These are phyloP conservation scores for Cryptomeria japonica DNA, from an alignment of 75 land plant genomes.

Conservation along the genomic window DNA sequence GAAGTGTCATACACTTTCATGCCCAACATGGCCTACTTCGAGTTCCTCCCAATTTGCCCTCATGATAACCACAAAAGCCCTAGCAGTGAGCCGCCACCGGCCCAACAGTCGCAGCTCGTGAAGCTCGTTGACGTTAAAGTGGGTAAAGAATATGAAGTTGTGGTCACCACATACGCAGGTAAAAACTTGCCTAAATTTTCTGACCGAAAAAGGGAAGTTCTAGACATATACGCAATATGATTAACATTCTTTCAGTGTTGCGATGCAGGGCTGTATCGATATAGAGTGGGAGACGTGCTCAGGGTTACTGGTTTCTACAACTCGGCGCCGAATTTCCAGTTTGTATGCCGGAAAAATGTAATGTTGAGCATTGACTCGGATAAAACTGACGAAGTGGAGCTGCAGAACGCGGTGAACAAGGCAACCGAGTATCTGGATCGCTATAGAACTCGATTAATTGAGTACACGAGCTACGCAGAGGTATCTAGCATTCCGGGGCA, in stretches of 20 bases:
- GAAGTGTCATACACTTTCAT: too few relatives aligned
- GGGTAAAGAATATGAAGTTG: too few relatives aligned
- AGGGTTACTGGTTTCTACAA: conserved; percentile 68
- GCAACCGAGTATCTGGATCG: conserved; percentile 24
- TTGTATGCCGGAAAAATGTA: conserved; percentile 30
- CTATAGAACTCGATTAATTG: conserved; percentile 29
- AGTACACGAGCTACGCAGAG: too few relatives aligned
- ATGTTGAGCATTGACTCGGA: too few relatives aligned
- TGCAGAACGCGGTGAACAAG: neutral
- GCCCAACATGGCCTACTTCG: conserved; percentile 59
- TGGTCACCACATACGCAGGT: conserved; percentile 21
- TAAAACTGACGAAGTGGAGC: too few relatives aligned
- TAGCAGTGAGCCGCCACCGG: too few relatives aligned
- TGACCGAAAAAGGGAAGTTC: conserved; percentile 34
- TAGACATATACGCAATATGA: conserved; percentile 22
- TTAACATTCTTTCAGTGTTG: neutral
- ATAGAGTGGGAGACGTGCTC: too few relatives aligned
- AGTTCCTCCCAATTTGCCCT: conserved; percentile 63
- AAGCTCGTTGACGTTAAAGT: conserved; percentile 15
- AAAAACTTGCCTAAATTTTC: conserved; percentile 21
- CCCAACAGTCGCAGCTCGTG: conserved; percentile 20
- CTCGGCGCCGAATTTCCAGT: conserved; percentile 78
- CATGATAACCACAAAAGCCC: neutral
- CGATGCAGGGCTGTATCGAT: too few relatives aligned
- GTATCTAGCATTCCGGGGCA: too few relatives aligned